Conservation (phyloP, 805 yeast genomes). For the Cyberlindnera euphorbiae region DNA sequence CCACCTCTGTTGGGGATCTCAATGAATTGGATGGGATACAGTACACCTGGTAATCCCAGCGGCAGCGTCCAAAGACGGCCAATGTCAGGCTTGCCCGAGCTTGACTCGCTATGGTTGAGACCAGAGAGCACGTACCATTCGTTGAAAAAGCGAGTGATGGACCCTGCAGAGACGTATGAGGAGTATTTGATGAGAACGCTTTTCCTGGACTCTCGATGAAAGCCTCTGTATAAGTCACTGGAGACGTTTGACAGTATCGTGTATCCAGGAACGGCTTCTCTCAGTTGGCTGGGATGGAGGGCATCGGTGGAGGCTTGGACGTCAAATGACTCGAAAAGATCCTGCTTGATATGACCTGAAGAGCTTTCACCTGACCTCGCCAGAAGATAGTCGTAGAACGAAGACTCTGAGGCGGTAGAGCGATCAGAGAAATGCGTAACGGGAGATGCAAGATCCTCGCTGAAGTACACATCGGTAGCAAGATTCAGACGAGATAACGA, state of each 20-base stretch:
- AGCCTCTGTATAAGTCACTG: conserved; percentile 19
- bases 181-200: conserved; percentile 19
- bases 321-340: no score
- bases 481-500: not conserved
- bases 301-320: conserved; percentile 3
- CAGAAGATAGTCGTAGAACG: conserved; percentile 18
- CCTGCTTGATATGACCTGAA: no score
- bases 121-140: conserved; percentile 24
- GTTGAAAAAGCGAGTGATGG: conserved; percentile 18
- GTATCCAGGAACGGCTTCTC: conserved; percentile 16
- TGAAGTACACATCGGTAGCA: conserved; percentile 4
- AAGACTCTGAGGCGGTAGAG: conserved; percentile 7
- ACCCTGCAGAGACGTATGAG: conserved; percentile 18
- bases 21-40: conserved; percentile 18
- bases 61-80: conserved; percentile 14
- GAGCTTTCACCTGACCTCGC: conserved; percentile 10
- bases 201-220: conserved; percentile 12
- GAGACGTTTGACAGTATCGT: conserved; percentile 18
- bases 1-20: conserved; percentile 12
- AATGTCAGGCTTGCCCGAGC: not conserved
- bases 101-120: not conserved
- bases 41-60: conserved; percentile 13
- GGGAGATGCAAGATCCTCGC: conserved; percentile 13
- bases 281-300: conserved; percentile 6
- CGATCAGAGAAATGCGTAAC: conserved; percentile 14